Evolutionary conservation across 164 flowering plant species (phyloP).

Genomic region (Echeveria elegans): DNA sequence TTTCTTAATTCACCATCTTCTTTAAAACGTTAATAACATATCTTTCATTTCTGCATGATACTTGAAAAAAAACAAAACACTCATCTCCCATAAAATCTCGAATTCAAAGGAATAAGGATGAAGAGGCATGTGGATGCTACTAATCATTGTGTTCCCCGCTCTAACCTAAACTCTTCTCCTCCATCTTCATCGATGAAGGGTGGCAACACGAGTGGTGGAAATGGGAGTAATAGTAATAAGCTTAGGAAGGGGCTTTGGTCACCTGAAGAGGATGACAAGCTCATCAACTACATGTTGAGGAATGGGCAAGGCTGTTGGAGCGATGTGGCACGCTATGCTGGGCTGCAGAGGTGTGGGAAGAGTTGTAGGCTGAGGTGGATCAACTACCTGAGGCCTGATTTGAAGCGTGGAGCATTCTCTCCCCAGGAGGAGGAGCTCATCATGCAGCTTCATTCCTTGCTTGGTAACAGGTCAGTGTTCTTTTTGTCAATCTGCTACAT

Average conservation of each 20-base stretch:
- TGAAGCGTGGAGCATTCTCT: constrained; percentile 7
- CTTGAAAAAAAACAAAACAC: constrained; percentile 7
- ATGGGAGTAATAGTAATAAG: neutral
- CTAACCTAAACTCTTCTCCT: constrained; percentile 33
- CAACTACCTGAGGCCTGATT: constrained; percentile 9
- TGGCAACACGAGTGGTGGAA: neutral
- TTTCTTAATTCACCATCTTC: constrained; percentile 10
- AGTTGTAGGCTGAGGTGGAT: constrained; percentile 9
- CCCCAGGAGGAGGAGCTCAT: constrained; percentile 9
- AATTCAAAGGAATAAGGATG: constrained; percentile 8
- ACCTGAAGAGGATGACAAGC: constrained; percentile 10
- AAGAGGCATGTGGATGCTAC: neutral
- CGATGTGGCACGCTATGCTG: constrained; percentile 8
- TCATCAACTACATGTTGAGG: constrained; percentile 7
- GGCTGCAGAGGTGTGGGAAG: constrained; percentile 8
- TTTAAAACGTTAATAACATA: constrained; percentile 8
- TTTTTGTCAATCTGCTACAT: neutral
- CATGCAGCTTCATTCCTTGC: constrained; percentile 7
- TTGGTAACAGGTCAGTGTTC: constrained; percentile 7
- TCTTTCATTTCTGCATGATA: neutral
- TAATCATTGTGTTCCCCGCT: neutral
- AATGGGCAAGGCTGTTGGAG: constrained; percentile 10
- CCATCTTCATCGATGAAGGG: constrained; percentile 11
- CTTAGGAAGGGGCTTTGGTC: constrained; percentile 10
- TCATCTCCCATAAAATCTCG: constrained; percentile 18